These are phyloP conservation scores for Westerdykella aurantiaca DNA, from an alignment of 2,329 filamentous ascomycete species.

Conservation along the genomic window DNA sequence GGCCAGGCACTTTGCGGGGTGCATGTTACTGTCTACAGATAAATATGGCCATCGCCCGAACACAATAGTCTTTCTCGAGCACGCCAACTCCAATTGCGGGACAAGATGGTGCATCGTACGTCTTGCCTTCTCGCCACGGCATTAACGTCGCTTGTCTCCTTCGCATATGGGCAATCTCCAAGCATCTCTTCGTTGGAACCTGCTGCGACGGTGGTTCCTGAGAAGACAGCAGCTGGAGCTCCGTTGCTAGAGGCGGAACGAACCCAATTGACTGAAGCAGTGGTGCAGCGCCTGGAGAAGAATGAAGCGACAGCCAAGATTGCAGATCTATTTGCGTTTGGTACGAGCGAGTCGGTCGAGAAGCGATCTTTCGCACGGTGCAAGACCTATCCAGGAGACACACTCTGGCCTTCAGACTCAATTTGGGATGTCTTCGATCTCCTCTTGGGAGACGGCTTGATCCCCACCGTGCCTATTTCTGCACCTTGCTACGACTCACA, in stretches of 20 bases:
- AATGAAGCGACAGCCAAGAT: constrained; percentile 12
- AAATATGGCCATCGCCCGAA: too few species aligned
- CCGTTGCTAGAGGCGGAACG: constrained; percentile 8
- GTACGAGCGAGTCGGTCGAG: constrained; percentile 8
- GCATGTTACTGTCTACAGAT: too few species aligned
- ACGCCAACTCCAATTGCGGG: too few species aligned
- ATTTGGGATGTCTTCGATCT: constrained; percentile 16
- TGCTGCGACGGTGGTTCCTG: neutral
- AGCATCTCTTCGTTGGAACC: neutral
- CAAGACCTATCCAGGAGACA: constrained; percentile 23
- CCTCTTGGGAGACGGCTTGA: constrained; percentile 12
- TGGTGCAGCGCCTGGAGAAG: constrained; percentile 1
- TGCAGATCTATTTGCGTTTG: constrained; percentile 35
- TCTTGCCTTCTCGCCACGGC: neutral
- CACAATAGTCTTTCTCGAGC: too few species aligned
- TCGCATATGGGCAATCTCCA: neutral
- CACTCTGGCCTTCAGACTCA: constrained; percentile 9
- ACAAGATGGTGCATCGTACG: too few species aligned
- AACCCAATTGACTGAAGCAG: constrained; percentile 13
- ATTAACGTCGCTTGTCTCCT: neutral
- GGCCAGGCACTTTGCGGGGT: too few species aligned
- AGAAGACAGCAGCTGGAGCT: constrained; percentile 7
- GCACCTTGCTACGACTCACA: constrained; percentile 18
- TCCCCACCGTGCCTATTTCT: constrained; percentile 17
- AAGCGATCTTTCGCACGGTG: constrained; percentile 11